A percentile compares a stretch with the other conserved stretches of the same genome.
Evolutionary conservation across 352 stramenopile genomes (phyloP).

Genomic region (Pythium folliculosum): DNA sequence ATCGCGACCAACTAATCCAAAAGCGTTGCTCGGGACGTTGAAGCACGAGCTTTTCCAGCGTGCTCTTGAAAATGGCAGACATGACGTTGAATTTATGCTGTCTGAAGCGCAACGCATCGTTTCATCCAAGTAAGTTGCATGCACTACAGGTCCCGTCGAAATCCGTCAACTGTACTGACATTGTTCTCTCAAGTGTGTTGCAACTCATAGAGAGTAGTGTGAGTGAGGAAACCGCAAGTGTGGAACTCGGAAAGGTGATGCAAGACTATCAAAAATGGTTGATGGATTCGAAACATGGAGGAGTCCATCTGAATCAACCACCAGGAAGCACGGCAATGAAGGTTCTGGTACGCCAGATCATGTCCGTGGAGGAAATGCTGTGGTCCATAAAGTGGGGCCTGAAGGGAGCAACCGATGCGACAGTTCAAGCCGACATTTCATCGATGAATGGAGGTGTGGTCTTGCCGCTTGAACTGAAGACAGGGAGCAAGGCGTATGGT

Average conservation of each 20-base stretch:
- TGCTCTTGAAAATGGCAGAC: slow-evolving; percentile 42
- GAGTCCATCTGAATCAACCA: slow-evolving; percentile 44
- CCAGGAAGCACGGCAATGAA: slow-evolving; percentile 25
- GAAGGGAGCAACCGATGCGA: slow-evolving; percentile 78
- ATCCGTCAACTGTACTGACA: neutral
- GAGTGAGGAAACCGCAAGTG: slow-evolving; percentile 52
- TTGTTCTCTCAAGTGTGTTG: slow-evolving; percentile 48
- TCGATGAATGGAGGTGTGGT: slow-evolving; percentile 29
- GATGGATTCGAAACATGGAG: slow-evolving; percentile 25
- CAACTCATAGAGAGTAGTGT: slow-evolving; percentile 68
- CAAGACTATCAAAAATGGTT: slow-evolving; percentile 64
- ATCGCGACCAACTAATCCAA: slow-evolving; percentile 50
- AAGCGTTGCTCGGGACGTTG: slow-evolving; percentile 72
- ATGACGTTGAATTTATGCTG: slow-evolving; percentile 37
- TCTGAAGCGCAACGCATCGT: slow-evolving; percentile 54
- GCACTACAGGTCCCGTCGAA: neutral
- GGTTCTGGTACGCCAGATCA: slow-evolving; percentile 43
- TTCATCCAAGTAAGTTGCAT: slow-evolving; percentile 64
- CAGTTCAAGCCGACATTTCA: slow-evolving; percentile 52
- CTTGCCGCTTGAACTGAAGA: slow-evolving; percentile 89
- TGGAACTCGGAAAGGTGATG: slow-evolving; percentile 58
- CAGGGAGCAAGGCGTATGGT: slow-evolving; percentile 67
- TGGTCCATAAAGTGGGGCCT: slow-evolving; percentile 85
- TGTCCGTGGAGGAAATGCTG: slow-evolving; percentile 85
- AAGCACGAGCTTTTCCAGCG: slow-evolving; percentile 86